Evolutionary conservation across 2,329 filamentous ascomycete genomes (phyloP), one percentile per base, ranked within the genome.

Genomic region (Neofusicoccum ribis): DNA sequence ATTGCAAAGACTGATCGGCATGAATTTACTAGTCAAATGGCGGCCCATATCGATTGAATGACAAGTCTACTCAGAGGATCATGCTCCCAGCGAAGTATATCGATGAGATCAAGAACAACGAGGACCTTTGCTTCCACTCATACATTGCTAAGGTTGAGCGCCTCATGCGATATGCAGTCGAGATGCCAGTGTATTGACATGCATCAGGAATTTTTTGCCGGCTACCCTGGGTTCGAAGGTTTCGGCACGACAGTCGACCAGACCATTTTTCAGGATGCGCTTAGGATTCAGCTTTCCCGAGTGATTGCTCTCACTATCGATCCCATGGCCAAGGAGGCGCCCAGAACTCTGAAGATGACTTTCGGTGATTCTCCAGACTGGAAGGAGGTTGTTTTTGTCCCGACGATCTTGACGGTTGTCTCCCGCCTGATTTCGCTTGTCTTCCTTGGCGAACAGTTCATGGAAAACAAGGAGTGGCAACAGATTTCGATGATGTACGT

Each of bases 401-500:
- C 46, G 46, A 4, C 3, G 4, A 11, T n/a, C 5, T 49, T 49
- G 46, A 27, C 3, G 17, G 20, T 14, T 17, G 27, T 49, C 17
- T 49, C 46, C 46, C 17, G 17, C 17, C 46, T 49, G 8, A 49
- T 27, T 7, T 27, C 17, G 0, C 46, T 49, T 7, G 12, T 49
- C 20, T 49, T 49, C 46, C 46, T 49, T 7, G 46, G 46, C 2
- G 46, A 49, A 11, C 3, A 14, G 8, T 49, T 49, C 9, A 27
- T 27, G 46, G 20, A 27, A 17, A 78, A 81, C 61, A 69, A 76
- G 65, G 69, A 75, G 63, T 82, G 80, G 79, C 68, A 80, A 15
- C 63, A 72, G 0, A 71, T 74, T 2, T 69, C 73, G 31, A 74
- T 71, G 9, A 65, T 70, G 31, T 80, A 31, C 5, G 27, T 31